Evolutionary conservation across 2,329 filamentous ascomycete genomes (phyloP), one percentile per base, ranked within the genome.

Genomic region (Corniculantispora saksenae): DNA sequence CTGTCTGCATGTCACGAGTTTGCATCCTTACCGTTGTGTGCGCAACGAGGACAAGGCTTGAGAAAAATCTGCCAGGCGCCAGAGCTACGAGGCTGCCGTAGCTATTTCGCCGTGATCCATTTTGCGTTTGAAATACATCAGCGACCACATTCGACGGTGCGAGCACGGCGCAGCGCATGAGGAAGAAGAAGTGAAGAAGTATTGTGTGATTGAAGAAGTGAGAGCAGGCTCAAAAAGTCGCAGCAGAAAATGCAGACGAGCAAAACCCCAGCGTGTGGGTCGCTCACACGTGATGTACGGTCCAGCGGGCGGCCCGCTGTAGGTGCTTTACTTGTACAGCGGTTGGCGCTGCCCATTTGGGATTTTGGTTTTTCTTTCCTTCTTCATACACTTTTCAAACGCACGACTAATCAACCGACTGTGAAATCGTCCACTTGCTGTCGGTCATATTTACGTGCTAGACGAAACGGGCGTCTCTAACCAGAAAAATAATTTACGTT

Each of bases 331-430:
- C 47, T 50, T 61, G 43, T 35, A 29, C 32, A 35, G 53, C 35
- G 12, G n/a, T 19, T 60, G 45, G 48, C 13, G 48, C 23, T 29
- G 23, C 23, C 59, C 55, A 9, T 25, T 8, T n/a, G 25, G 32
- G 15, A 13, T 38, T 48, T 55, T 12, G 23, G 56, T 61, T 71
- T 68, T 70, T 70, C 63, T 66, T 32, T 32, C 70, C 70, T 73
- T 70, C 70, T 74, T 74, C 73, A 72, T 75, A 84, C 78, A 85
- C 83, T 78, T 79, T 80, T 72, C 51, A 69, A 68, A 72, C 64
- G 84, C 84, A 86, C 83, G 79, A 85, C 81, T 82, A 86, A 87
- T 87, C 84, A 87, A 87, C 83, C 83, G 82, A 78, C 78, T 73
- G 77, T 73, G 76, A 84, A 29, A 71, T 79, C 76, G 65, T 74